Conservation (phyloP, 2,329 filamentous ascomycete species). For the Penicillium sp. region DNA sequence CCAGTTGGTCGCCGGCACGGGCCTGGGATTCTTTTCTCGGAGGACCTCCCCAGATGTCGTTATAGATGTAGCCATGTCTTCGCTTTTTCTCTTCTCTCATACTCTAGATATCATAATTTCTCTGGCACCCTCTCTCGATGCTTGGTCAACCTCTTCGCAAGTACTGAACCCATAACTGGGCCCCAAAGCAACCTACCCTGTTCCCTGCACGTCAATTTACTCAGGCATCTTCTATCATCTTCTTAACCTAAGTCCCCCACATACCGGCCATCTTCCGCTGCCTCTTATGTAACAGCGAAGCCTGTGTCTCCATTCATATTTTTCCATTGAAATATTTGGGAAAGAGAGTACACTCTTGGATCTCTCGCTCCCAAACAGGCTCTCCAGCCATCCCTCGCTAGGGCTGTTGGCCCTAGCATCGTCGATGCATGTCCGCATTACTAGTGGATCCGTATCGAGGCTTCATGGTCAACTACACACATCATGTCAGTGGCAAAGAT, state of each 20-base stretch:
- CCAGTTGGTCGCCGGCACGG: slow-evolving; percentile 18
- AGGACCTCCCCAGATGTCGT: background rate
- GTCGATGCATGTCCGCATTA: slow-evolving; percentile 70
- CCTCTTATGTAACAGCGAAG: slow-evolving; percentile 15
- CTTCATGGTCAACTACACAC: slow-evolving; percentile 75
- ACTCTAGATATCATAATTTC: background rate
- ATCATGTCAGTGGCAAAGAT: slow-evolving; percentile 64
- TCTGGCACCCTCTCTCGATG: background rate
- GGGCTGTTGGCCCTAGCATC: slow-evolving; percentile 73
- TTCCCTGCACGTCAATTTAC: background rate
- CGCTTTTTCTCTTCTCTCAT: background rate
- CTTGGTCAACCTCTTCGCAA: background rate
- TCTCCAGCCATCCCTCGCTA: slow-evolving; percentile 54
- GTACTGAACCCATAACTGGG: background rate
- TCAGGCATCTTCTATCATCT: background rate
- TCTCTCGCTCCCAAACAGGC: slow-evolving; percentile 10
- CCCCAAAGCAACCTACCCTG: background rate
- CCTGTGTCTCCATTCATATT: background rate
- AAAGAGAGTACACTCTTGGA: background rate
- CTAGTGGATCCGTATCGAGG: slow-evolving; percentile 76
- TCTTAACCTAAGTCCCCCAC: background rate
- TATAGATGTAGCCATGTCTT: slow-evolving; percentile 7
- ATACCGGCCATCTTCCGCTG: background rate
- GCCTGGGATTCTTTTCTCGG: slow-evolving; percentile 3
- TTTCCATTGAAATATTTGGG: slow-evolving; percentile 2